Evolutionary conservation across 1,284 basidiomycete species (phyloP).

Genomic region (Cerrena zonata): DNA sequence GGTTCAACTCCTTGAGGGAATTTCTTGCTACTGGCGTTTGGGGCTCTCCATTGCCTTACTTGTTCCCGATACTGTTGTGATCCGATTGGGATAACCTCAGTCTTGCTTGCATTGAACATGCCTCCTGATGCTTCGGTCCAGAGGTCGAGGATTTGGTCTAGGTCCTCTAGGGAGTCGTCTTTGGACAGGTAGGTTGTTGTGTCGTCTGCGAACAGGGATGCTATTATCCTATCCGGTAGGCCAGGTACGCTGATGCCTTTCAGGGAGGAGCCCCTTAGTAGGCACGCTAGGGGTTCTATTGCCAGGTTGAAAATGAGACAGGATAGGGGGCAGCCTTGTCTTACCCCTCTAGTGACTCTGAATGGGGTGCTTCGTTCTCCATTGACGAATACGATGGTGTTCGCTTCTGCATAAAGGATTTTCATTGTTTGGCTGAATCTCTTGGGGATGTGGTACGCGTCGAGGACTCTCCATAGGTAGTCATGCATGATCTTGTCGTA

Average conservation of each 20-base stretch:
- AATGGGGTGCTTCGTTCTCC: conserved; percentile 17
- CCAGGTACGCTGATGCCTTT: conserved; percentile 15
- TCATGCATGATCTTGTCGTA: conserved; percentile 25
- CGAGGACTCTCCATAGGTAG: conserved; percentile 24
- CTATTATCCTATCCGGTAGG: conserved; percentile 14
- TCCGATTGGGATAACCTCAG: conserved; percentile 31
- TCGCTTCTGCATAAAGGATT: conserved; percentile 21
- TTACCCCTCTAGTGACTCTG: conserved; percentile 20
- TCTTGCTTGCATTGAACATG: conserved; percentile 32
- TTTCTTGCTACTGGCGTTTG: not conserved
- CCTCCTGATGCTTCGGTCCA: conserved; percentile 31
- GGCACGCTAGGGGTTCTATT: conserved; percentile 21
- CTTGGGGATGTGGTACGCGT: conserved; percentile 16
- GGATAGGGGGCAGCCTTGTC: conserved; percentile 30
- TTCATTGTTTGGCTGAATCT: conserved; percentile 15
- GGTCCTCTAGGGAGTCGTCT: not conserved
- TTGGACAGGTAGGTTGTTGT: not conserved
- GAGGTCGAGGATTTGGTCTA: conserved; percentile 18
- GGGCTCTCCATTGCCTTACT: not conserved
- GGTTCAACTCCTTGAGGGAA: conserved; percentile 11
- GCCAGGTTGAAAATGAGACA: conserved; percentile 26
- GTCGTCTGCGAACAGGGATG: conserved; percentile 24
- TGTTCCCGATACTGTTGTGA: conserved; percentile 9
- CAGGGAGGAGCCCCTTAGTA: conserved; percentile 15
- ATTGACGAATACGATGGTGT: conserved; percentile 24